Base-by-base conservation (phyloP, 768 basidiomycete species). In the Brasilioporus rufonigricans region DNA sequence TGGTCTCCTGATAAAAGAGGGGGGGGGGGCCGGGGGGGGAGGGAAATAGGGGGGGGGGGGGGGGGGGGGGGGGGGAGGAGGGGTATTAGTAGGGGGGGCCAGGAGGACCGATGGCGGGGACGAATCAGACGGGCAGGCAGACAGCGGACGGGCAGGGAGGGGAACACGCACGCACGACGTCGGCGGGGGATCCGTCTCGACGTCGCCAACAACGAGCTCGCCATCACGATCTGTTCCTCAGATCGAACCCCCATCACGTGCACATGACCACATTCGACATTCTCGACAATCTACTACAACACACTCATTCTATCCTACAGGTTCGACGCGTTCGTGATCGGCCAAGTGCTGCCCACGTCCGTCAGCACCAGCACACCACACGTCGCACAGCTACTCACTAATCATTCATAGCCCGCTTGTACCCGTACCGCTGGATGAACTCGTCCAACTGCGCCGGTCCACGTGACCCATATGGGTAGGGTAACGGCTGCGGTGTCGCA, bases 391-490 rank as follows among this genome's bases (percentile, higher is more conserved):
- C 40, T 26, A 84, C 88, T 76, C 71, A 95, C 93, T 97, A 96
- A 54, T 79, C 82, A 19, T 80, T 74, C 38, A 70, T 70, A 36
- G 80, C 70, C 38, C 93, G 83, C 72, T 77, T 87, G 78, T 82
- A 98, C 7, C 92, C 94, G 66, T 86, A 87, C 69, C 83, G 83
- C 50, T 58, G 61, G 59, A 89, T 85, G 68, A 93, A 99, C 1
- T 68, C 73, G 21, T 92, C 90, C 36, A 98, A 76, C 67, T 87
- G 80, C 61, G 84, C 84, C 1, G 96, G 97, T n/a, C 95, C 97
- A 56, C 97, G 86, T 54, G 93, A 93, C 43, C 97, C 97, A 69
- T 98, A 99, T 6, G 86, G 84, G 75, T 99, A 99, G 18, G 79
- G 70, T 45, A 82, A 74, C 6, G 91, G 93, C 64, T 73, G 85